A percentile compares a stretch with the other conserved stretches of the same genome.
Conservation (phyloP, 495 filamentous ascomycete genomes). For the Neurospora africana region DNA sequence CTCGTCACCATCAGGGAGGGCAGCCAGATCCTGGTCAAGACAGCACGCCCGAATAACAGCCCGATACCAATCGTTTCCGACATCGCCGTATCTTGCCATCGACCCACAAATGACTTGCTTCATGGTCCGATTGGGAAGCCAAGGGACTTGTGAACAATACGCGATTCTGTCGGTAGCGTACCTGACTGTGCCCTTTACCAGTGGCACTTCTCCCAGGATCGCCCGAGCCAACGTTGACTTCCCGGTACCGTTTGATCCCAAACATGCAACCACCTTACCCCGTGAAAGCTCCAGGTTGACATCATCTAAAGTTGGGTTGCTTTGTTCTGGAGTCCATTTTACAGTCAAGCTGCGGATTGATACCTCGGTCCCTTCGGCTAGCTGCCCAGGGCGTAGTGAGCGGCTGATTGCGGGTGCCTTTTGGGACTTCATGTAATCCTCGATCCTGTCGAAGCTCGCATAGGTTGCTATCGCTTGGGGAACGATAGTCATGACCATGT, state of each 20-base stretch:
- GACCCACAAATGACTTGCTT: constrained; percentile 31
- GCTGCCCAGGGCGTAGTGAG: background rate
- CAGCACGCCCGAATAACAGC: constrained; percentile 46
- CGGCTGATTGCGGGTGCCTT: background rate
- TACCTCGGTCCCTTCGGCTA: background rate
- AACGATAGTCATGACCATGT: constrained; percentile 33
- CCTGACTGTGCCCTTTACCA: constrained; percentile 32
- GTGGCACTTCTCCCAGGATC: constrained; percentile 41
- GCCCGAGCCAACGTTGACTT: constrained; percentile 47
- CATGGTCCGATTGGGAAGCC: constrained; percentile 50
- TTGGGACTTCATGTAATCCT: constrained; percentile 11
- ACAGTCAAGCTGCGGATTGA: constrained; percentile 10
- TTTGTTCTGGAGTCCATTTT: background rate
- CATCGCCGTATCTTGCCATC: constrained; percentile 25
- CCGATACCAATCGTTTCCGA: constrained; percentile 45
- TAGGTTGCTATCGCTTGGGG: constrained; percentile 22
- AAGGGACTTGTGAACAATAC: constrained; percentile 34
- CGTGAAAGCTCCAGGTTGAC: constrained; percentile 5
- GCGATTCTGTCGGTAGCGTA: constrained; percentile 14
- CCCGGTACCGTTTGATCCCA: constrained; percentile 43
- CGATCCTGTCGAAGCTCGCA: constrained; percentile 26
- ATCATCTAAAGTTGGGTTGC: constrained; percentile 1
- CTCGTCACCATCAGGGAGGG: constrained; percentile 43
- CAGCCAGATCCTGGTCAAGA: constrained; percentile 42
- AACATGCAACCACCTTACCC: constrained; percentile 4